Conservation (phyloP, 2,329 filamentous ascomycete species). For the Volutella citrinella region DNA sequence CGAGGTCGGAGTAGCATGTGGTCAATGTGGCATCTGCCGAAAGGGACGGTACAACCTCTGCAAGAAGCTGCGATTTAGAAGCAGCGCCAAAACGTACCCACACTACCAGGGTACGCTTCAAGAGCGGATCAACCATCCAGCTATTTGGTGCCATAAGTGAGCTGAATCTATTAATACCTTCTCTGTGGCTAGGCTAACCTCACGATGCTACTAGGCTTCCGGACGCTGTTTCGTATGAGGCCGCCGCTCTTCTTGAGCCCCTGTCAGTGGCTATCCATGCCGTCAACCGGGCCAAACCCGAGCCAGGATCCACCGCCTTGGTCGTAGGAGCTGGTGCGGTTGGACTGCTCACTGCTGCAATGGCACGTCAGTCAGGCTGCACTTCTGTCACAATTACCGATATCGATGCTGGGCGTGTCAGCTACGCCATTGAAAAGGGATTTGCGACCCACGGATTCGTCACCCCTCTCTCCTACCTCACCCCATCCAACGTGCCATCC, state of each 20-base stretch:
- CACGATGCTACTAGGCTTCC: no score
- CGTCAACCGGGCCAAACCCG: slow-evolving; percentile 51
- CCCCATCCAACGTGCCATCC: slow-evolving; percentile 43
- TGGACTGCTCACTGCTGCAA: slow-evolving; percentile 60
- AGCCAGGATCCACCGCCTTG: slow-evolving; percentile 54
- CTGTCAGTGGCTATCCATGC: slow-evolving; percentile 62
- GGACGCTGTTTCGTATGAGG: slow-evolving; percentile 55
- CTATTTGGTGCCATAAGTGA: slow-evolving; percentile 60
- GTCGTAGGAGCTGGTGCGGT: slow-evolving; percentile 65
- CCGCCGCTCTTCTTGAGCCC: slow-evolving; percentile 59
- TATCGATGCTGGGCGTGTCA: slow-evolving; percentile 56
- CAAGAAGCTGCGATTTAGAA: slow-evolving; percentile 59
- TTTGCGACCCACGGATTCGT: slow-evolving; percentile 60
- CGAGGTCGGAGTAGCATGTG: slow-evolving; percentile 55
- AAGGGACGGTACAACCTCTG: slow-evolving; percentile 60
- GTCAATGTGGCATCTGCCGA: slow-evolving; percentile 48
- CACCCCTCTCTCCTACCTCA: slow-evolving; percentile 43
- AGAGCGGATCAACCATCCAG: slow-evolving; percentile 61
- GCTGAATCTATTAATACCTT: no score
- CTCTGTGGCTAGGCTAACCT: no score
- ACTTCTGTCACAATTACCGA: slow-evolving; percentile 59
- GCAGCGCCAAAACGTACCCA: slow-evolving; percentile 60
- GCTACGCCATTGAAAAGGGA: slow-evolving; percentile 55
- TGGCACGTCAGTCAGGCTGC: slow-evolving; percentile 60
- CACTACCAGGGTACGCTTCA: slow-evolving; percentile 63